Evolutionary conservation across 1,139 yeast genomes (phyloP), one percentile per base, ranked within the genome.

Genomic region (Saccharomyces hybrid): DNA sequence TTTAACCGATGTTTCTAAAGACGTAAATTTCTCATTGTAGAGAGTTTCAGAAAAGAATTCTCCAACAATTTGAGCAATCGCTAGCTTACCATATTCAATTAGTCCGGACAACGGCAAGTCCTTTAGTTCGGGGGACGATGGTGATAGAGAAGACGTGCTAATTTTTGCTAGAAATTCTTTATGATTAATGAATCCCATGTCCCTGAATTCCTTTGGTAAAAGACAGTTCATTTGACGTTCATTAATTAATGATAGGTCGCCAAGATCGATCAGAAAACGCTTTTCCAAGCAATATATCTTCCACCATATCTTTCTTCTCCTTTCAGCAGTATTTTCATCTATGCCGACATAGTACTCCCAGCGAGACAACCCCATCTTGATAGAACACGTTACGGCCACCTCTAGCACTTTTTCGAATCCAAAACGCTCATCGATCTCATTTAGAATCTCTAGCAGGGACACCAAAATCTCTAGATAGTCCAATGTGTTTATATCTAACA

Each of bases 1-100:
- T 32, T 59, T 57, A 3, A 67, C 63, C 2, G 59, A 54, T 44
- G 65, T 64, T 53, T 56, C 58, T 7, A 67, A 63, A 1, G 68
- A 60, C 0, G 70, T 67, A 49, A 57, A 66, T 20, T 59, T 59
- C 48, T 65, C 68, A 49, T 57, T 56, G 51, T 60, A 65, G 16
- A 67, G 53, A n/a, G 65, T 62, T 2, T 59, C 59, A 4, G 51
- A 41, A 41, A 56, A 61, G 46, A 64, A 66, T n/a, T 62, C 54
- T 32, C 63, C 57, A 6, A 50, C 53, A 9, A 64, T 57, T 46
- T 60, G 63, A 0, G 52, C 31, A 1, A 57, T 31, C 1, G 66
- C 67, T 46, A 57, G 51, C 14, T 56, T 55, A 23, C 67, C 67
- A 53, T 65, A 65, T n/a, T 52, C 53, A 20, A 52, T 50, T 6